A percentile compares a stretch with the other conserved stretches of the same genome.
phyloP scores from a whole-genome alignment of 2,329 filamentous ascomycete genomes.

The Colletotrichum karsti region DNA sequence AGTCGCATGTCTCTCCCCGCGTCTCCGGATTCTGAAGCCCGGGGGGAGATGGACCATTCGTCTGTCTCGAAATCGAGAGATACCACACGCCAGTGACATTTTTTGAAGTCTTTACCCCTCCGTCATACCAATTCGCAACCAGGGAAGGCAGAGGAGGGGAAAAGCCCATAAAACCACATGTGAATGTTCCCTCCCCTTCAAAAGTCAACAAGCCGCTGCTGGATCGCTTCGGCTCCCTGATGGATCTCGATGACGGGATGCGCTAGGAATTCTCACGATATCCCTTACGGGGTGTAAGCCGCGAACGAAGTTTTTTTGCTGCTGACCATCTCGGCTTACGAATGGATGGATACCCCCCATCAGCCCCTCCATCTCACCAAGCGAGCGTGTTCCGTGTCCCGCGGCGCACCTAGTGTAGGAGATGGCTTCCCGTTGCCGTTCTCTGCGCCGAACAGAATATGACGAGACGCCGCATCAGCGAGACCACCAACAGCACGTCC shows the following conservation, averaged over 20 bases:
- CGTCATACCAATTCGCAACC: background rate
- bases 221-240: background rate
- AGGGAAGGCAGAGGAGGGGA: background rate
- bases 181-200: constrained; percentile 1
- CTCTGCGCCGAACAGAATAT: background rate
- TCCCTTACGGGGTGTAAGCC: background rate
- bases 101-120: constrained; percentile 1
- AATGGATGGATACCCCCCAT: background rate
- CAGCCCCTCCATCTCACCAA: background rate
- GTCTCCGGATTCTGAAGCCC: background rate
- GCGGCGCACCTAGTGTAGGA: background rate
- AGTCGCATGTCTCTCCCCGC: constrained; percentile 4
- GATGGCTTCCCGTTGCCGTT: too few relatives aligned
- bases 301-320: background rate
- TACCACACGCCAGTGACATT: constrained; percentile 3
- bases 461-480: background rate
- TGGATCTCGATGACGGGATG: background rate
- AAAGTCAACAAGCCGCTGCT: background rate
- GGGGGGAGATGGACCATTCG: background rate
- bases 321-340: background rate
- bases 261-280: background rate
- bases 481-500: background rate
- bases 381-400: background rate
- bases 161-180: background rate
- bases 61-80: background rate